A percentile compares a stretch with the other conserved stretches of the same genome.
phyloP scores from a whole-genome alignment of 2,329 filamentous ascomycete genomes.

The Trichophyton simii region DNA sequence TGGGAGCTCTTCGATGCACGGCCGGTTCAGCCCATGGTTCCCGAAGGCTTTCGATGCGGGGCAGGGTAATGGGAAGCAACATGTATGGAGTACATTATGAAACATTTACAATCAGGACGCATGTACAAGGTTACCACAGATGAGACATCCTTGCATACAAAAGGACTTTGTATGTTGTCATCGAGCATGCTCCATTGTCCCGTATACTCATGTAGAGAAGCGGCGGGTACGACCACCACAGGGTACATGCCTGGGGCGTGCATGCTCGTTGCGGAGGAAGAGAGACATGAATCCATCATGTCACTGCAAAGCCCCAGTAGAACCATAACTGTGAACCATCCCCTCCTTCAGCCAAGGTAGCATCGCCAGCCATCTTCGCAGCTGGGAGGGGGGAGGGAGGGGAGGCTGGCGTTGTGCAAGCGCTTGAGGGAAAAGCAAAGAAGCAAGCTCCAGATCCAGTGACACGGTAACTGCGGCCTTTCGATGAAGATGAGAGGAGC shows the following conservation, averaged over 20 bases:
- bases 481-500: neutral
- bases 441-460: slow-evolving; percentile 1
- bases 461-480: neutral
- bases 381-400: neutral
- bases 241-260: neutral
- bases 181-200: neutral
- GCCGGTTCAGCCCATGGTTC: neutral
- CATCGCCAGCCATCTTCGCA: neutral
- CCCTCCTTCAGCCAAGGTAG: neutral
- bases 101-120: neutral
- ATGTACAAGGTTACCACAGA: neutral
- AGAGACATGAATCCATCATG: neutral
- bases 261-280: neutral
- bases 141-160: neutral
- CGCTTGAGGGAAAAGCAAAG: neutral
- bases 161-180: neutral
- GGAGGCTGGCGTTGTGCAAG: neutral
- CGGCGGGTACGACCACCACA: neutral
- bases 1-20: neutral
- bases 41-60: neutral
- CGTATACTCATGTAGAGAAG: neutral
- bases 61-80: neutral
- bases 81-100: neutral
- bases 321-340: neutral
- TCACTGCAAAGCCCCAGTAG: neutral